Conservation (phyloP, 805 yeast species). For the Isabelozyma heimii region DNA sequence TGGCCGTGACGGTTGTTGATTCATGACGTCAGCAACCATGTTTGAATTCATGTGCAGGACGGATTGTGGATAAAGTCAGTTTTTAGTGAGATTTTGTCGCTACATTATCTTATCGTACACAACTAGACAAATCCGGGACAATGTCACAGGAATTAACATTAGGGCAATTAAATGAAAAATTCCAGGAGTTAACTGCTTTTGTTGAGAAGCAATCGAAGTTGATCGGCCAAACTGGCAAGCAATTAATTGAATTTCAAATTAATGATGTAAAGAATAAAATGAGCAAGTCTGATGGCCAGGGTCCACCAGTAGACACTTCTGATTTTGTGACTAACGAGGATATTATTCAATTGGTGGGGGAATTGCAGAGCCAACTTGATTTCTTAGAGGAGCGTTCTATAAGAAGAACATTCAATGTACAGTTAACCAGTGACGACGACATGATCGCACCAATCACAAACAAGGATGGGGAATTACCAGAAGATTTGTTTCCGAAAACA, state of each 20-base stretch:
- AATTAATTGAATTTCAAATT: conserved; percentile 68
- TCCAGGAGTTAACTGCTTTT: conserved; percentile 48
- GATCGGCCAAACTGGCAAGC: conserved; percentile 77
- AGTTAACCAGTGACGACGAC: conserved; percentile 37
- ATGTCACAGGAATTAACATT: conserved; percentile 6
- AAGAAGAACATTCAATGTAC: conserved; percentile 65
- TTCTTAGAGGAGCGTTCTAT: conserved; percentile 73
- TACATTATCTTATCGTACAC: background rate
- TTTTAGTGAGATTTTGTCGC: too few relatives aligned
- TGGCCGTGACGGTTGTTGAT: background rate
- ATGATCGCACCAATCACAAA: conserved; percentile 69
- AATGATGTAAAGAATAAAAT: conserved; percentile 44
- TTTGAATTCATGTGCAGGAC: background rate
- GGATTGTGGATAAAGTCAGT: background rate
- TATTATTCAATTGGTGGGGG: conserved; percentile 81
- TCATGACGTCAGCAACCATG: background rate
- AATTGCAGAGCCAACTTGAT: conserved; percentile 84
- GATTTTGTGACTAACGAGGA: conserved; percentile 82
- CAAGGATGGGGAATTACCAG: conserved; percentile 66
- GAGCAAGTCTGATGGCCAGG: conserved; percentile 11
- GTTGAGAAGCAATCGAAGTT: conserved; percentile 66
- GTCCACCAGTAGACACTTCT: conserved; percentile 37
- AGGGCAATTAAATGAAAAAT: conserved; percentile 38
- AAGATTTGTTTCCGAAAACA: conserved; percentile 55
- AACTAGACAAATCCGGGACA: background rate